These are phyloP conservation scores for Hypoxylon sp. DNA, from an alignment of 2,329 filamentous ascomycete species.

Conservation along the genomic window DNA sequence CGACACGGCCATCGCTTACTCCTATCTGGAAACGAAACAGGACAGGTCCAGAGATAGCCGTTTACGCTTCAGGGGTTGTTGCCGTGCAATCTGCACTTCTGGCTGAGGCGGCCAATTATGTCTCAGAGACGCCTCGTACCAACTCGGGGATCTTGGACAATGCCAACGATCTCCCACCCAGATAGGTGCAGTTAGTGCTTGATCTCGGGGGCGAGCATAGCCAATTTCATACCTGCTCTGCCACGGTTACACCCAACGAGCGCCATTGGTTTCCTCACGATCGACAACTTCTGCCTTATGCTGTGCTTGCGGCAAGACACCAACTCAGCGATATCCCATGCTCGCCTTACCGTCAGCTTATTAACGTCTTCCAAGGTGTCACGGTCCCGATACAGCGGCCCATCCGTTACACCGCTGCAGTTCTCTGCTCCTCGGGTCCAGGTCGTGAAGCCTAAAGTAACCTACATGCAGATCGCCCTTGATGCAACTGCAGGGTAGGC, in stretches of 20 bases:
- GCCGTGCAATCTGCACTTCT: conserved; percentile 23
- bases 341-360: conserved; percentile 8
- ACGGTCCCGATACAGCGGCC: conserved; percentile 18
- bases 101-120: conserved; percentile 28
- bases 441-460: conserved; percentile 3
- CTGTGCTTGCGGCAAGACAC: conserved; percentile 1
- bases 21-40: conserved; percentile 5
- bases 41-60: conserved; percentile 7
- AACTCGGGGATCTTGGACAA: conserved; percentile 11
- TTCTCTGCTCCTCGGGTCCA: neutral
- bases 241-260: no score
- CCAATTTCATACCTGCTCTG: no score
- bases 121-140: conserved; percentile 3
- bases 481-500: conserved; percentile 7
- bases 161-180: conserved; percentile 12
- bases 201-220: no score
- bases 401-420: conserved; percentile 21
- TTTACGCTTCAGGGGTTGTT: conserved; percentile 19
- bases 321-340: neutral
- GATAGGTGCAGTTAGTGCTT: no score
- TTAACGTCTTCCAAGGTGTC: conserved; percentile 1
- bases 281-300: conserved; percentile 1
- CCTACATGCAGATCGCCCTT: conserved; percentile 13
- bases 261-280: no score
- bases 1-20: neutral